A percentile compares a stretch with the other conserved stretches of the same genome.
phyloP scores from a whole-genome alignment of 306 rosid genomes.

The Amphicarpaea edgeworthii region DNA sequence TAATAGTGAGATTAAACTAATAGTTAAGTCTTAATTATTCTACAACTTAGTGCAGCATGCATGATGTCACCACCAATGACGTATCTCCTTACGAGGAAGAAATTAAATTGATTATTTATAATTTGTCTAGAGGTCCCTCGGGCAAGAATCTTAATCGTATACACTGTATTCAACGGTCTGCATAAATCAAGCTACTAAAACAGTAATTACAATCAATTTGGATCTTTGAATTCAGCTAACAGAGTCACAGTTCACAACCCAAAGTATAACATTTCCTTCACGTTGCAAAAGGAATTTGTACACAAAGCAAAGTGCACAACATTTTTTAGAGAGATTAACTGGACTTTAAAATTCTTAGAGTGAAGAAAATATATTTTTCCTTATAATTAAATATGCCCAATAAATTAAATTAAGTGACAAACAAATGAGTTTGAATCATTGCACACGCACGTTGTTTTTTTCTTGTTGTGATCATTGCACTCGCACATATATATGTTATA shows the following conservation, averaged over 20 bases:
- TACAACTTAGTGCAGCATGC: background rate
- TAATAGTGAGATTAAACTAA: too few species aligned
- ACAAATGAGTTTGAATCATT: too few species aligned
- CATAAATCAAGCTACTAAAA: background rate
- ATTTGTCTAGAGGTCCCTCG: background rate
- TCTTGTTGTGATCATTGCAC: too few species aligned
- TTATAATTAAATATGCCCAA: too few species aligned
- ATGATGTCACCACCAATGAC: conserved; percentile 33
- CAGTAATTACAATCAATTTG: background rate
- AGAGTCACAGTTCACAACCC: background rate
- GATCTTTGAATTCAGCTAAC: background rate
- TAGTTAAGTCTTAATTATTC: background rate
- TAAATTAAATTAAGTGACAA: too few species aligned
- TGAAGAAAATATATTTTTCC: too few species aligned
- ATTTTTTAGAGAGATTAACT: too few species aligned
- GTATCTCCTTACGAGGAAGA: background rate
- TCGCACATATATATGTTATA: too few species aligned
- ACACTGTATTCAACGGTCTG: background rate
- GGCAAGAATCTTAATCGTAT: background rate
- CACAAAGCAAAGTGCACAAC: too few species aligned
- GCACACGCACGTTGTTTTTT: too few species aligned
- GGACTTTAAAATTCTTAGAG: too few species aligned
- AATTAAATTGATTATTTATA: background rate
- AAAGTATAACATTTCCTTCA: background rate
- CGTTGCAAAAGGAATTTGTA: too few species aligned